These are phyloP conservation scores for Rosa hybrid DNA, from an alignment of 331 rosid species.

Conservation along the genomic window DNA sequence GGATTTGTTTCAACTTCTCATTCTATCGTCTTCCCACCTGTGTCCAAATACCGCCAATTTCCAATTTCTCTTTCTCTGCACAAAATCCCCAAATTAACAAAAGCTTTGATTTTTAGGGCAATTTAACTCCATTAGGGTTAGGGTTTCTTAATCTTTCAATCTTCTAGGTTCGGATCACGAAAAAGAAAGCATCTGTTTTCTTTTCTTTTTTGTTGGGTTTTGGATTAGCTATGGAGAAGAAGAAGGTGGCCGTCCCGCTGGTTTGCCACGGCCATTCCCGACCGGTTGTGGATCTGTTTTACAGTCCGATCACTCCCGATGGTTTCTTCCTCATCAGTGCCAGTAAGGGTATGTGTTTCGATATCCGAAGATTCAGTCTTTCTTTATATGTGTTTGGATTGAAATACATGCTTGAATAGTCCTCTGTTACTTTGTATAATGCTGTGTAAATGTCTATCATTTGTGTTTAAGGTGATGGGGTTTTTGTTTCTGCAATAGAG, in stretches of 20 bases:
- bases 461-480: background rate
- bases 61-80: background rate
- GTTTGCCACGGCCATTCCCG: constrained; percentile 99
- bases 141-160: constrained; percentile 28
- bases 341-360: constrained; percentile 71
- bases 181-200: background rate
- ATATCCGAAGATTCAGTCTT: background rate
- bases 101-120: background rate
- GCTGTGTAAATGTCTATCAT: background rate
- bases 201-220: constrained; percentile 8
- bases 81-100: constrained; percentile 10
- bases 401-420: background rate
- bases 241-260: constrained; percentile 73
- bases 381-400: background rate
- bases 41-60: constrained; percentile 47
- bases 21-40: constrained; percentile 42
- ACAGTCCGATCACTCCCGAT: constrained; percentile 91
- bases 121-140: constrained; percentile 21
- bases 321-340: constrained; percentile 95
- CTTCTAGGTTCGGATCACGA: constrained; percentile 24
- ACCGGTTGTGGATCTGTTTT: constrained; percentile 91
- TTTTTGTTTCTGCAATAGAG: background rate
- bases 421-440: background rate
- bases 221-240: constrained; percentile 69
- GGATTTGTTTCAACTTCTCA: constrained; percentile 36